These are phyloP conservation scores for Reutealis trisperma DNA, from an alignment of 345 rosid species.

Conservation along the genomic window DNA sequence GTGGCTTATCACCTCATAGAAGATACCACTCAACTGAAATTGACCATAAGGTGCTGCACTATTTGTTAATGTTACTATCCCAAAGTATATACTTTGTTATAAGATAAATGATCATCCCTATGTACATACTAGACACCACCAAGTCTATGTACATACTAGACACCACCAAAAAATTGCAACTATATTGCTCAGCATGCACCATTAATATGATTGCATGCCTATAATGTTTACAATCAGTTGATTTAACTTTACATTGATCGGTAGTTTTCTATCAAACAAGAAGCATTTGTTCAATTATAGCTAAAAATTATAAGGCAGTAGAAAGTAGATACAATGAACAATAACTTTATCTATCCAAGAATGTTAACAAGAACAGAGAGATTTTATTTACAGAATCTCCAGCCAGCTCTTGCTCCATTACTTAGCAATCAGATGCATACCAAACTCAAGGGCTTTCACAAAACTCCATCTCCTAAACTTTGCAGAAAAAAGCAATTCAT, in stretches of 20 bases:
- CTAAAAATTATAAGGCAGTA: slow-evolving; percentile 1
- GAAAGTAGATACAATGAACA: slow-evolving; percentile 4
- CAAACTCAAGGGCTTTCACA: slow-evolving; percentile 43
- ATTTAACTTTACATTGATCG: slow-evolving; percentile 14
- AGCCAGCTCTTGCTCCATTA: slow-evolving; percentile 16
- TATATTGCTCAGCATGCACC: background rate
- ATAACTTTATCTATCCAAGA: slow-evolving; percentile 13
- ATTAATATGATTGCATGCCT: slow-evolving; percentile 10
- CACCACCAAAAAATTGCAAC: background rate
- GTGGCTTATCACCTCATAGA: background rate
- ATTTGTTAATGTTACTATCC: background rate
- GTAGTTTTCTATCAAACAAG: slow-evolving; percentile 1
- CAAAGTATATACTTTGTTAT: no score
- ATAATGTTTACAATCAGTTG: slow-evolving; percentile 15
- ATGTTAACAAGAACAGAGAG: slow-evolving; percentile 16
- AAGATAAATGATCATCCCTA: no score
- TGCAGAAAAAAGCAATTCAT: slow-evolving; percentile 13
- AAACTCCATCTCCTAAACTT: slow-evolving; percentile 52
- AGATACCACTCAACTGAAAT: background rate
- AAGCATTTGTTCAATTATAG: background rate
- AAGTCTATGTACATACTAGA: background rate
- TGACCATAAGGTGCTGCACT: background rate
- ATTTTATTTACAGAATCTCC: slow-evolving; percentile 30
- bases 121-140: no score
- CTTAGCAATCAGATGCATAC: slow-evolving; percentile 13